Evolutionary conservation across 768 basidiomycete genomes (phyloP).

Genomic region (Lepiota subincarnata): DNA sequence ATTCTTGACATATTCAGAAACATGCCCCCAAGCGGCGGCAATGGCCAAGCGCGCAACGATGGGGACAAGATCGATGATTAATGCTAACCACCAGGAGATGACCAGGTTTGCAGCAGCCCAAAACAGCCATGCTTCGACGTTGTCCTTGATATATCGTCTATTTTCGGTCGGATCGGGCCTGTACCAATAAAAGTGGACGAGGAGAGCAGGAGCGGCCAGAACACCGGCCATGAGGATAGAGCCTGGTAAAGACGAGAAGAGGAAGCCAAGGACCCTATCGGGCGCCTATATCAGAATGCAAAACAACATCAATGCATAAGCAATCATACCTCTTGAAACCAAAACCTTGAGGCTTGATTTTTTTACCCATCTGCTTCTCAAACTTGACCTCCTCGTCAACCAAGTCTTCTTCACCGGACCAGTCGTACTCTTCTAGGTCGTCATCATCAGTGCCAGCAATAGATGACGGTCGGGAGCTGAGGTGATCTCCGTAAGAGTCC

Average conservation of each 20-base stretch:
- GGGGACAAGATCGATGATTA: slow-evolving; percentile 68
- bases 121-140: slow-evolving; percentile 74
- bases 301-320: background rate
- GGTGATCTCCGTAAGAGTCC: slow-evolving; percentile 24
- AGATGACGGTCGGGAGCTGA: slow-evolving; percentile 36
- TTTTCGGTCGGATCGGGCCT: slow-evolving; percentile 51
- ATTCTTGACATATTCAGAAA: slow-evolving; percentile 64
- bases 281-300: background rate
- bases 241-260: slow-evolving; percentile 73
- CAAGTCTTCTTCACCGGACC: slow-evolving; percentile 77
- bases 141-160: slow-evolving; percentile 58
- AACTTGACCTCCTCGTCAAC: slow-evolving; percentile 67
- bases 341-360: slow-evolving; percentile 42
- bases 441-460: slow-evolving; percentile 56
- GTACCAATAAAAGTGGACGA: slow-evolving; percentile 71
- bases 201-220: slow-evolving; percentile 55
- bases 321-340: slow-evolving; percentile 46
- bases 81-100: slow-evolving; percentile 75
- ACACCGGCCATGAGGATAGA: slow-evolving; percentile 62
- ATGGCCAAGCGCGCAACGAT: slow-evolving; percentile 48
- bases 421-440: slow-evolving; percentile 62
- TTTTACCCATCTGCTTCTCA: slow-evolving; percentile 53
- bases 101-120: slow-evolving; percentile 78
- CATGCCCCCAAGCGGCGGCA: slow-evolving; percentile 66
- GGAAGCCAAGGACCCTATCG: slow-evolving; percentile 51